A percentile compares a stretch with the other conserved stretches of the same genome.
phyloP scores from a whole-genome alignment of 2,329 filamentous ascomycete species.

The Alternaria viburni region DNA sequence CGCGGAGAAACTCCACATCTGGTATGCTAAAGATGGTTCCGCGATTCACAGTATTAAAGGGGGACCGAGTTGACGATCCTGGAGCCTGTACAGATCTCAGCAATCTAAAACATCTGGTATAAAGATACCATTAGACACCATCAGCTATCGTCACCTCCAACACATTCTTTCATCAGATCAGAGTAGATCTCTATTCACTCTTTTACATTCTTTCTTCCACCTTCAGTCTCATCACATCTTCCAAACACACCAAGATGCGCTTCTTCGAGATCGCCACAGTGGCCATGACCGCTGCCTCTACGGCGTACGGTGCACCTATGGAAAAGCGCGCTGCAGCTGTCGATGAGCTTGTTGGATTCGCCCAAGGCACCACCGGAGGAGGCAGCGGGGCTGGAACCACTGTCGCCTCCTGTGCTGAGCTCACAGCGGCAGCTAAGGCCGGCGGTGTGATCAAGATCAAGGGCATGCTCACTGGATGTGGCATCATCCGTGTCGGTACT shows the following conservation, averaged over 20 bases:
- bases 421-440: slow-evolving; percentile 56
- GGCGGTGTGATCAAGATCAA: slow-evolving; percentile 45
- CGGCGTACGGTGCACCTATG: slow-evolving; percentile 29
- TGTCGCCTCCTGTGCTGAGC: slow-evolving; percentile 58
- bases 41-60: slow-evolving; percentile 25
- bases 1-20: slow-evolving; percentile 20
- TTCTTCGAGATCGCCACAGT: slow-evolving; percentile 32
- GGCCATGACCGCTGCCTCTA: slow-evolving; percentile 35
- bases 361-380: slow-evolving; percentile 62
- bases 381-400: slow-evolving; percentile 62
- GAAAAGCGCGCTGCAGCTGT: slow-evolving; percentile 36
- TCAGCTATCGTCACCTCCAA: neutral
- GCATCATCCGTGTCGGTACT: slow-evolving; percentile 33
- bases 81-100: slow-evolving; percentile 7
- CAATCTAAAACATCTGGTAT: slow-evolving; percentile 7
- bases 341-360: slow-evolving; percentile 52
- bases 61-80: slow-evolving; percentile 14
- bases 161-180: slow-evolving; percentile 6
- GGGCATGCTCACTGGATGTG: slow-evolving; percentile 39
- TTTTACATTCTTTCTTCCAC: slow-evolving; percentile 11
- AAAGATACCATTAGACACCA: slow-evolving; percentile 6
- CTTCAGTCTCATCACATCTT: neutral
- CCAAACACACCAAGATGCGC: slow-evolving; percentile 29
- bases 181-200: slow-evolving; percentile 29
- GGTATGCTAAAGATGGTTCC: slow-evolving; percentile 10